These are phyloP conservation scores for Sphaerulina vaccinii DNA, from an alignment of 2,329 filamentous ascomycete genomes.

Conservation along the genomic window DNA sequence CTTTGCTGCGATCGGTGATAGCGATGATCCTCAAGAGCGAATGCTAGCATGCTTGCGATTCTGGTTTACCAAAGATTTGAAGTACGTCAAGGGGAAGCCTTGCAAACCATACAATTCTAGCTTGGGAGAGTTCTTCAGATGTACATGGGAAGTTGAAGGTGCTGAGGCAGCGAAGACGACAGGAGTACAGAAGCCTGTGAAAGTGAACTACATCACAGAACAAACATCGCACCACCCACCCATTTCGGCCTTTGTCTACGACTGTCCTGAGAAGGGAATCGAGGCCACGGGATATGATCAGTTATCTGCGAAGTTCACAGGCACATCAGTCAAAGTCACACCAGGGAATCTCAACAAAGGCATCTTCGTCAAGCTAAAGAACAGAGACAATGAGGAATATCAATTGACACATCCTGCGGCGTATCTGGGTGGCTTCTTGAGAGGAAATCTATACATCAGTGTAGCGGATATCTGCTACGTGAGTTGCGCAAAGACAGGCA, in stretches of 20 bases:
- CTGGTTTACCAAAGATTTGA: constrained; percentile 98
- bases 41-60: constrained; percentile 94
- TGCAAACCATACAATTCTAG: constrained; percentile 99
- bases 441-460: constrained; percentile 83
- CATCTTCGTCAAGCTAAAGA: constrained; percentile 86
- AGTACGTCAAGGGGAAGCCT: constrained; percentile 97
- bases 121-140: constrained; percentile 96
- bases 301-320: constrained; percentile 95
- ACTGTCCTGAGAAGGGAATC: constrained; percentile 87
- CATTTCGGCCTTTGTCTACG: constrained; percentile 91
- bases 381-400: constrained; percentile 82
- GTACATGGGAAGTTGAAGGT: constrained; percentile 91
- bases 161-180: constrained; percentile 56
- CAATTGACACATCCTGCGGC: constrained; percentile 94
- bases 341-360: constrained; percentile 92
- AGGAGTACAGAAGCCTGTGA: constrained; percentile 54
- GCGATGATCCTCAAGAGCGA: constrained; percentile 84
- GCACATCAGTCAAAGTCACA: constrained; percentile 86
- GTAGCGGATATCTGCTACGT: constrained; percentile 88
- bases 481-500: constrained; percentile 81
- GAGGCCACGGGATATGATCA: constrained; percentile 90
- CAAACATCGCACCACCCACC: constrained; percentile 98
- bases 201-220: constrained; percentile 91
- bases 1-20: constrained; percentile 81
- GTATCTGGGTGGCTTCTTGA: constrained; percentile 80